Percentiles rank a stretch among this genome's conserved stretches.
Conservation (phyloP, 2,329 filamentous ascomycete genomes). For the Pyrenochaeta sp. region DNA sequence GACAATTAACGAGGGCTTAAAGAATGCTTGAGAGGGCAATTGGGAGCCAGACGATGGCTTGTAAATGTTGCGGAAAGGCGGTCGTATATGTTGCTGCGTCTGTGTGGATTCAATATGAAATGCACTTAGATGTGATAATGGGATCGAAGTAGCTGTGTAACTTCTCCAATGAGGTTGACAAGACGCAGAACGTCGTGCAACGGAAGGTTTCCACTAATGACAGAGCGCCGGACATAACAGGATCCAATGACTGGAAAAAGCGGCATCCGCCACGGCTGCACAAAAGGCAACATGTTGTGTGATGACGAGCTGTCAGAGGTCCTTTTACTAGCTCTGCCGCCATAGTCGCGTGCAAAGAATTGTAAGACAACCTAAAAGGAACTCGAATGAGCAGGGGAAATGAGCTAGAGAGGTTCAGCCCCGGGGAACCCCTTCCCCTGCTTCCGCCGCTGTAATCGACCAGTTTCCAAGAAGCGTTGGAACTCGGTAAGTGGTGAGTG, state of each 20-base stretch:
- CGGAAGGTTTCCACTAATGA: constrained; percentile 27
- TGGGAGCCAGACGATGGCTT: constrained; percentile 3
- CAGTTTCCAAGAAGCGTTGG: constrained; percentile 28
- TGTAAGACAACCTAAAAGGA: constrained; percentile 19
- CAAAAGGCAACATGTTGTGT: constrained; percentile 27
- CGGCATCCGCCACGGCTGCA: constrained; percentile 21
- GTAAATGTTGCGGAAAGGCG: constrained; percentile 7
- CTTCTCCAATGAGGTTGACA: constrained; percentile 17
- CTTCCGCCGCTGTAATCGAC: constrained; percentile 38
- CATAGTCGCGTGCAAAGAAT: constrained; percentile 44
- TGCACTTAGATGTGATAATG: constrained; percentile 7
- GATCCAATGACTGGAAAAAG: constrained; percentile 13
- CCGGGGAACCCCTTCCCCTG: constrained; percentile 41
- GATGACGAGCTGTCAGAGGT: constrained; percentile 37
- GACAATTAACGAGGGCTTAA: not conserved
- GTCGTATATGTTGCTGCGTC: constrained; percentile 5
- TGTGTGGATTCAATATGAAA: constrained; percentile 2
- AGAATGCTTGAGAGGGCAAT: not conserved
- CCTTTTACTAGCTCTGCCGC: constrained; percentile 48
- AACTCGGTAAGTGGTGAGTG: constrained; percentile 35
- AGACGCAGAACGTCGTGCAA: constrained; percentile 21
- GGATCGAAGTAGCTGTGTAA: constrained; percentile 17
- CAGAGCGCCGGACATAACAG: constrained; percentile 20
- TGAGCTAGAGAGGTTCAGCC: constrained; percentile 31
- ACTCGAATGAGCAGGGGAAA: constrained; percentile 25